Evolutionary conservation across 2,329 filamentous ascomycete species (phyloP).

Genomic region (Herpotrichia juniperi): DNA sequence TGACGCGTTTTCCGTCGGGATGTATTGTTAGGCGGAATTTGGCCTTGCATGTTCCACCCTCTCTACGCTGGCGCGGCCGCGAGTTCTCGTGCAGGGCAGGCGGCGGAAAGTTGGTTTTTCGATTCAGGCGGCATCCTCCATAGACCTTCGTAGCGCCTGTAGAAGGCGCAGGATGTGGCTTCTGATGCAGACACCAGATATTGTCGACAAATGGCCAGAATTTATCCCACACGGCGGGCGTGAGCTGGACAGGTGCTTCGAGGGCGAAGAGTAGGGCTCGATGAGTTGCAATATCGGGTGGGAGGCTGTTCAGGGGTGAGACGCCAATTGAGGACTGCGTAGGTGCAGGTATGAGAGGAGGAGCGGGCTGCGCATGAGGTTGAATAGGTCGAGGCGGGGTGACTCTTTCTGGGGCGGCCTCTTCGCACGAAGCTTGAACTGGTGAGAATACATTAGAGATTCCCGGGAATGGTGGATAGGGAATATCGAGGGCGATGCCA

Average conservation of each 20-base stretch:
- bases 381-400: background rate
- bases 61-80: conserved; percentile 9
- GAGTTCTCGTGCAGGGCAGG: conserved; percentile 11
- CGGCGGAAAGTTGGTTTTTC: conserved; percentile 18
- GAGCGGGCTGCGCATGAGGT: background rate
- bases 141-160: conserved; percentile 21
- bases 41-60: conserved; percentile 22
- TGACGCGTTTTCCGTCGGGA: conserved; percentile 17
- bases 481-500: background rate
- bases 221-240: conserved; percentile 17
- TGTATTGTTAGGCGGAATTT: conserved; percentile 24
- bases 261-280: conserved; percentile 23
- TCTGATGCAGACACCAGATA: conserved; percentile 26
- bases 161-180: conserved; percentile 6
- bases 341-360: background rate
- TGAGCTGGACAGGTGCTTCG: conserved; percentile 22
- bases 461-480: background rate
- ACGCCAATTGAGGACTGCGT: conserved; percentile 1
- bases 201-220: conserved; percentile 31
- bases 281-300: conserved; percentile 22
- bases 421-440: background rate
- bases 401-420: background rate
- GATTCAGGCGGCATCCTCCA: conserved; percentile 23
- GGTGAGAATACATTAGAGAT: background rate
- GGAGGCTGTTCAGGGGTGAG: conserved; percentile 19